phyloP scores from a whole-genome alignment of 176 grass and related monocot species.

The Areca catechu region DNA sequence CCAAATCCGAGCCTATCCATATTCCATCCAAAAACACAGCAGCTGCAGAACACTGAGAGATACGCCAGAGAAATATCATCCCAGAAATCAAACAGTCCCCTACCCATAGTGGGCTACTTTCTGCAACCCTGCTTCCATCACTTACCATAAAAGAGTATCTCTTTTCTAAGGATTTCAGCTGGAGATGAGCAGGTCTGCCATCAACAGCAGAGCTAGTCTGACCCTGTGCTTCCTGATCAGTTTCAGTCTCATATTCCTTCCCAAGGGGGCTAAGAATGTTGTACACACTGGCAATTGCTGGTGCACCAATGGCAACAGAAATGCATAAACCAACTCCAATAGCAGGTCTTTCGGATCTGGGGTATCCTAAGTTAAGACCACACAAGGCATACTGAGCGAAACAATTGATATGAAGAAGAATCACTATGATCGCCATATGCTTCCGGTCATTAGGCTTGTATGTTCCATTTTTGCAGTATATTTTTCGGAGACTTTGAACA shows the following conservation, averaged over 20 bases:
- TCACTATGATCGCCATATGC: conserved; percentile 57
- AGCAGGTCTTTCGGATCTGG: conserved; percentile 25
- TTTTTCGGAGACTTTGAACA: conserved; percentile 34
- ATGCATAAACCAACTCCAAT: conserved; percentile 57
- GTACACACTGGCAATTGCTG: conserved; percentile 54
- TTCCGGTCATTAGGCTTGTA: conserved; percentile 65
- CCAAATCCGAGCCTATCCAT: conserved; percentile 52
- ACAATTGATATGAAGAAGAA: conserved; percentile 67
- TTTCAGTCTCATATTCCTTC: conserved; percentile 50
- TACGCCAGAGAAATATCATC: conserved; percentile 68
- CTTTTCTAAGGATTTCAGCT: conserved; percentile 33
- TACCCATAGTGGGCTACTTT: conserved; percentile 24
- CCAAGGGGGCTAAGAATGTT: conserved; percentile 61
- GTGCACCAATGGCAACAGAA: conserved; percentile 35
- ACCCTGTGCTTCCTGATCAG: conserved; percentile 28
- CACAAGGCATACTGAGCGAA: conserved; percentile 67
- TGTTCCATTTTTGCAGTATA: conserved; percentile 49
- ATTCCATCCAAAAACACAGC: conserved; percentile 83
- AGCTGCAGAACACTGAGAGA: conserved; percentile 69
- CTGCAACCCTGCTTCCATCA: neutral
- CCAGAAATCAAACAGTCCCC: conserved; percentile 53
- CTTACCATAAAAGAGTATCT: conserved; percentile 29
- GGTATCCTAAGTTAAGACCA: conserved; percentile 53
- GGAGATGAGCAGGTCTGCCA: neutral
- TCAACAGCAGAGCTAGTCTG: neutral